These are phyloP conservation scores for Ophiostoma australiae DNA, from an alignment of 2,329 filamentous ascomycete species.

Conservation along the genomic window DNA sequence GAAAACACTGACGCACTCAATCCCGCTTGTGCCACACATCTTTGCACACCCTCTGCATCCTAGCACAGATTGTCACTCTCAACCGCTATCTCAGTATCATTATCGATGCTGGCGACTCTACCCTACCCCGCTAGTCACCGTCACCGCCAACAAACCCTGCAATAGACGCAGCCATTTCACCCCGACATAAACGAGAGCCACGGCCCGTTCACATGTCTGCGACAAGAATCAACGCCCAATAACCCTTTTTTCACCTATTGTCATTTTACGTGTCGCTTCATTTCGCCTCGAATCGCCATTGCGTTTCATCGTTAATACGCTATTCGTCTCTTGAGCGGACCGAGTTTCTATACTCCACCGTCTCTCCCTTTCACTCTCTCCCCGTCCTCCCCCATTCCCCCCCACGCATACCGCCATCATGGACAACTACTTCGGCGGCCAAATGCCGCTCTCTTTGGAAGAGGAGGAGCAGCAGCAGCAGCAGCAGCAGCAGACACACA, in stretches of 20 bases:
- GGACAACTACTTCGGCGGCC: slow-evolving; percentile 21
- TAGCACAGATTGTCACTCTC: neutral
- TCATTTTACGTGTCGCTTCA: neutral
- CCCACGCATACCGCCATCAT: slow-evolving; percentile 4
- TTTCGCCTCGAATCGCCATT: neutral
- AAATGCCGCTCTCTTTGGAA: slow-evolving; percentile 19
- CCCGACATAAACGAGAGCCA: neutral
- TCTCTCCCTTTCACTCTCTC: neutral
- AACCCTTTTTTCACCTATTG: neutral
- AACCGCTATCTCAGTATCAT: neutral
- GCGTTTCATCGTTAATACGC: neutral
- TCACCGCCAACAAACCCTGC: slow-evolving; percentile 10
- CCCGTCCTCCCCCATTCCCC: neutral
- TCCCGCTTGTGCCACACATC: neutral
- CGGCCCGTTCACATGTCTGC: neutral
- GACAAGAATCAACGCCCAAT: neutral
- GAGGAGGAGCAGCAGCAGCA: slow-evolving; percentile 20
- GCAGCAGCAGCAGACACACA: slow-evolving; percentile 11
- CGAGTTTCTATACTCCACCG: slow-evolving; percentile 3
- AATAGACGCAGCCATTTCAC: neutral
- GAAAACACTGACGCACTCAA: neutral
- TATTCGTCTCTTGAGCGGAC: neutral
- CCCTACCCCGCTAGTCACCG: slow-evolving; percentile 14
- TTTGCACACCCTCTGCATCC: neutral
- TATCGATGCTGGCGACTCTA: neutral